Base-by-base conservation (phyloP, 176 grass and related monocot species). In the Ensete ventricosum region DNA sequence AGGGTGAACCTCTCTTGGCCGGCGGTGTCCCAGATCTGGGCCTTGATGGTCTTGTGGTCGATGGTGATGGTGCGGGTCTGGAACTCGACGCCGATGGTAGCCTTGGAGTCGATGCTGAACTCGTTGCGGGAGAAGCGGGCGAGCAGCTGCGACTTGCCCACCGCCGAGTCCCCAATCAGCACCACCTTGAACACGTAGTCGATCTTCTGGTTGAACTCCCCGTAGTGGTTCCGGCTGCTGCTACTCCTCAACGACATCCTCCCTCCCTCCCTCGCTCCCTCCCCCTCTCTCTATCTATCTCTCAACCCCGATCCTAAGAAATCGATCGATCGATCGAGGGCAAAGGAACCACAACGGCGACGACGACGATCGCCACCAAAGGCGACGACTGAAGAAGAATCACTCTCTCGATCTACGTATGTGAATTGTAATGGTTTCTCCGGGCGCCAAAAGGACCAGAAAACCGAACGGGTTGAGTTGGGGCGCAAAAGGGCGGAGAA, bases 101-200 rank as follows among this genome's bases (percentile, higher is more conserved):
- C 89, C 79, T 96, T 96, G 48, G 92, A 96, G 76, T 96, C 92
- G 82, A 96, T 78, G 79, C 78, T 89, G 87, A 96, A 96, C 89
- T 96, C 92, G 85, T 92, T 87, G 87, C 89, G 92, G 53, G 87
- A 82, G 87, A 96, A 96, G n/a, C 92, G 87, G 11, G 92, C 89
- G 43, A 96, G 84, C 80, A 96, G 91, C 92, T 96, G 92, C 52
- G 92, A 96, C 83, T 96, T 96, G 16, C 92, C 92, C 51, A 96
- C 92, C 43, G 92, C 92, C 10, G 92, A 96, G 84, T 96, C 87
- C 1, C 92, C 92, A 80, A 96, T 96, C 55, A 96, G 84, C 75
- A 96, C 92, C 82, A 96, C 92, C 77, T 96, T 96, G 84, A 96
- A 96, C 17, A 96, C 92, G 62, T 96, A 96, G 78, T 96, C 92